phyloP scores from a whole-genome alignment of 768 basidiomycete species.

The Pleurotus tuoliensis region DNA sequence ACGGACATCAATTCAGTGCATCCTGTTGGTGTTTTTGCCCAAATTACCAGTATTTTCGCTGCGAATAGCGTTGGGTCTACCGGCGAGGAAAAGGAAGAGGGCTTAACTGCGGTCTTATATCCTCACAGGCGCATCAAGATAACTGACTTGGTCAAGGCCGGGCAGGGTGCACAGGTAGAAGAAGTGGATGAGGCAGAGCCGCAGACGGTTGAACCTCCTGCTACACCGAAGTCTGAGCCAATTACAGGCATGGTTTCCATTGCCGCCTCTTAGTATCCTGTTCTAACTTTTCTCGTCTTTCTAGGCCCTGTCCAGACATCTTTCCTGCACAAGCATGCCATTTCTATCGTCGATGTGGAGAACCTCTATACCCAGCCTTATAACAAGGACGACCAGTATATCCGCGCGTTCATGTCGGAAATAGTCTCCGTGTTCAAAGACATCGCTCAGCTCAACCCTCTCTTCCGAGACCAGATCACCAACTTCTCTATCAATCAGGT shows the following conservation, averaged over 20 bases:
- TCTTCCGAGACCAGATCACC: slow-evolving; percentile 98
- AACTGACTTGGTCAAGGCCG: slow-evolving; percentile 78
- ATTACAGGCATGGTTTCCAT: slow-evolving; percentile 14
- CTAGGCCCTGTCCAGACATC: slow-evolving; percentile 72
- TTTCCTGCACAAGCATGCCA: slow-evolving; percentile 74
- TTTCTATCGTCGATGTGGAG: slow-evolving; percentile 87
- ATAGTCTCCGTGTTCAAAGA: slow-evolving; percentile 98
- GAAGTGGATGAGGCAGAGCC: slow-evolving; percentile 40
- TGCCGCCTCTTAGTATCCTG: too few species aligned
- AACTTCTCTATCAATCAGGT: slow-evolving; percentile 93
- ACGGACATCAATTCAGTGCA: slow-evolving; percentile 86
- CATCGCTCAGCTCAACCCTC: slow-evolving; percentile 92
- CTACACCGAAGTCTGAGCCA: slow-evolving; percentile 29
- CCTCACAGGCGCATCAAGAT: slow-evolving; percentile 90
- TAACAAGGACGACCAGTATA: slow-evolving; percentile 91
- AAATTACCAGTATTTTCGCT: slow-evolving; percentile 91
- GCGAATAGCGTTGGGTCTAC: slow-evolving; percentile 37
- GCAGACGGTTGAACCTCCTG: slow-evolving; percentile 46
- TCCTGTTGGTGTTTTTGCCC: slow-evolving; percentile 92
- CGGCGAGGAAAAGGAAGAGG: slow-evolving; percentile 74
- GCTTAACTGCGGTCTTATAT: slow-evolving; percentile 91
- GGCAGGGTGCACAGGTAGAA: slow-evolving; percentile 34
- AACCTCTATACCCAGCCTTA: slow-evolving; percentile 81
- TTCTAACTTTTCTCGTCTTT: neutral
- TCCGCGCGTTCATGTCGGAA: slow-evolving; percentile 94